Evolutionary conservation across 768 basidiomycete species (phyloP).

Genomic region (Chalciporus piperatus): DNA sequence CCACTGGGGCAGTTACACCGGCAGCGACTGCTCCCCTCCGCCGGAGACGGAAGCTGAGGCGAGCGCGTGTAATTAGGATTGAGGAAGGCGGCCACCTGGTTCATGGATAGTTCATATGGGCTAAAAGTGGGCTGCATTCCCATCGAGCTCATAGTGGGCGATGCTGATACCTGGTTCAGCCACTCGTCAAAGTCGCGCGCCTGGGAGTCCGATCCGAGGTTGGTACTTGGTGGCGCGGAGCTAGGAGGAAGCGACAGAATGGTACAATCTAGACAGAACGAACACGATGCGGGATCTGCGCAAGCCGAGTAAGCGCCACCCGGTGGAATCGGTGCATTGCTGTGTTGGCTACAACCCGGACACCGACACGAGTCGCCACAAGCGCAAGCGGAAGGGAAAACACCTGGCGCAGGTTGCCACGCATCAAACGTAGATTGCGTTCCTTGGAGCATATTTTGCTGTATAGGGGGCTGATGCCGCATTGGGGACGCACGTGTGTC

Average conservation of each 20-base stretch:
- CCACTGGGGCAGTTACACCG: conserved; percentile 34
- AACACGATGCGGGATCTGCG: conserved; percentile 36
- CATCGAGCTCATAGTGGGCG: conserved; percentile 14
- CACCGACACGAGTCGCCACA: conserved; percentile 66
- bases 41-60: conserved; percentile 16
- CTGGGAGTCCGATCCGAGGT: conserved; percentile 42
- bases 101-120: conserved; percentile 28
- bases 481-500: conserved; percentile 22
- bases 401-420: conserved; percentile 21
- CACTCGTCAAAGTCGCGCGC: conserved; percentile 58
- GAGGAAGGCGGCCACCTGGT: conserved; percentile 14
- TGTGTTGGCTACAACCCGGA: conserved; percentile 62
- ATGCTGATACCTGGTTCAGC: conserved; percentile 48
- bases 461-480: conserved; percentile 21
- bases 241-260: conserved; percentile 49
- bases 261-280: conserved; percentile 62
- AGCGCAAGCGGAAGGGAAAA: conserved; percentile 51
- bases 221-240: conserved; percentile 39
- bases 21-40: conserved; percentile 31
- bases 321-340: conserved; percentile 34
- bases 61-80: conserved; percentile 6
- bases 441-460: conserved; percentile 28
- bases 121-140: conserved; percentile 26
- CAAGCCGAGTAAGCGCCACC: conserved; percentile 39
- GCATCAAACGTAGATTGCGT: conserved; percentile 24